Evolutionary conservation across 352 stramenopile genomes (phyloP).

Genomic region (Phytophthora chlamydospora): DNA sequence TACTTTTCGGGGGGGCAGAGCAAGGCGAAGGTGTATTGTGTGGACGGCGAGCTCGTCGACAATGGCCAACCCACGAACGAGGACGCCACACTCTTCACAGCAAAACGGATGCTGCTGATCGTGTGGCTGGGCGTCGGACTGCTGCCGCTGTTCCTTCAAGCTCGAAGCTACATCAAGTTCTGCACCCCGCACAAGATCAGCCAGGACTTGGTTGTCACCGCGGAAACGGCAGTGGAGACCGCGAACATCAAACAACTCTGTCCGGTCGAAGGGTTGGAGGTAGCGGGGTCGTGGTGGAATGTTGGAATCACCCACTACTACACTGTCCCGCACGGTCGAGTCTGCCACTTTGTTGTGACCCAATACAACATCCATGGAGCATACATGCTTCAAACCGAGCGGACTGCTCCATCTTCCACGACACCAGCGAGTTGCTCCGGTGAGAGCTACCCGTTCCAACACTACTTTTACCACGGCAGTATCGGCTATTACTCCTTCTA

Average conservation of each 20-base stretch:
- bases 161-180: slow-evolving; percentile 19
- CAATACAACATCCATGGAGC: slow-evolving; percentile 23
- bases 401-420: slow-evolving; percentile 9
- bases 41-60: background rate
- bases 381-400: slow-evolving; percentile 4
- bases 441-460: slow-evolving; percentile 13
- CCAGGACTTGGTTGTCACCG: background rate
- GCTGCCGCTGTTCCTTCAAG: slow-evolving; percentile 20
- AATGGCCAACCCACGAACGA: background rate
- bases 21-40: slow-evolving; percentile 8
- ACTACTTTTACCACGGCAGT: slow-evolving; percentile 26
- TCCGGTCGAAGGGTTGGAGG: slow-evolving; percentile 12
- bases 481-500: slow-evolving; percentile 25
- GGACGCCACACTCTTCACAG: slow-evolving; percentile 1
- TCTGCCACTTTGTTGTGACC: slow-evolving; percentile 20
- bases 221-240: background rate
- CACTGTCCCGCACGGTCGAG: slow-evolving; percentile 2
- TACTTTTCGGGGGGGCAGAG: slow-evolving; percentile 6
- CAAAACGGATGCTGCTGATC: background rate
- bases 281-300: slow-evolving; percentile 19
- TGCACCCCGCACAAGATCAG: slow-evolving; percentile 30
- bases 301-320: slow-evolving; percentile 14
- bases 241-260: slow-evolving; percentile 1
- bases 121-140: slow-evolving; percentile 21
- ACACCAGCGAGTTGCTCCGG: slow-evolving; percentile 14